Conservation (phyloP, 257 asterid species). For the Solanum megistacrolobum region DNA sequence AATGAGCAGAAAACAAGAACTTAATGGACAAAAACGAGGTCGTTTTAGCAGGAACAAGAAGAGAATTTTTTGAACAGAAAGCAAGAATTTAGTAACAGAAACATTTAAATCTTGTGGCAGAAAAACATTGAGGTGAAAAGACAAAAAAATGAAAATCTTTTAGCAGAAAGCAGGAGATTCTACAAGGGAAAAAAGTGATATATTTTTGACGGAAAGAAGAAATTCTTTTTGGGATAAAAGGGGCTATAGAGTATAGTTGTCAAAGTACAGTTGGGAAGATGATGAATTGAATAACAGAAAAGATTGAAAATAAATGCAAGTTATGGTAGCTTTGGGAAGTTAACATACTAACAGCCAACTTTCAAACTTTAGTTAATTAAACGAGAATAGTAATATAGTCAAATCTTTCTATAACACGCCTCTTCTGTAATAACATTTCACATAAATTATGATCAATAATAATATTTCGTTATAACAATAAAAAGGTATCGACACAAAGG, state of each 20-base stretch:
- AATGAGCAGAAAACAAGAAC: neutral
- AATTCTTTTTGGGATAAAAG: neutral
- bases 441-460: neutral
- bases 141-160: neutral
- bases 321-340: neutral
- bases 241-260: neutral
- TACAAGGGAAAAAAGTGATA: neutral
- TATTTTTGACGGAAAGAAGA: neutral
- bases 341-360: neutral
- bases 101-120: neutral
- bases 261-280: neutral
- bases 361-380: neutral
- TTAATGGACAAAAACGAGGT: neutral
- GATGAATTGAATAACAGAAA: neutral
- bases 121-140: neutral
- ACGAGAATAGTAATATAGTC: neutral
- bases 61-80: neutral
- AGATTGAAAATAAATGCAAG: neutral
- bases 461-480: neutral
- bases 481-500: accelerated
- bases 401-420: neutral
- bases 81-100: neutral
- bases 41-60: neutral
- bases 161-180: neutral
- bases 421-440: neutral